Evolutionary conservation across 225 moss, liverwort and hornwort species (phyloP).

Genomic region (Climacium dendroides): DNA sequence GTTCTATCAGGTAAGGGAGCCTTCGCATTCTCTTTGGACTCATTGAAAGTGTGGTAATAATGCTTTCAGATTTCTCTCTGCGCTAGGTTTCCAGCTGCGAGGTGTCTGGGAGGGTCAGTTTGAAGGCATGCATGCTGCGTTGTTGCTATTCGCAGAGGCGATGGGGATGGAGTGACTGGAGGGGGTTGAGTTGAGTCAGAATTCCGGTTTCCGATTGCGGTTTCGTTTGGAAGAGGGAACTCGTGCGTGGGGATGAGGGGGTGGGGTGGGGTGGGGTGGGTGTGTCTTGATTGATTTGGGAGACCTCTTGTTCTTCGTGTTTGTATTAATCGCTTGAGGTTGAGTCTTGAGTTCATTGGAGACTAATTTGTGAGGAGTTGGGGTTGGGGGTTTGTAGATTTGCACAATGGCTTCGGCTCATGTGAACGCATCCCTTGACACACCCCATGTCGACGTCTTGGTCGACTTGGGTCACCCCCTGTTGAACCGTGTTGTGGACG

Average conservation of each 20-base stretch:
- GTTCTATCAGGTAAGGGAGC: not conserved
- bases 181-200: not conserved
- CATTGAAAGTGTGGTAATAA: not conserved
- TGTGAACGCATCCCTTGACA: conserved; percentile 19
- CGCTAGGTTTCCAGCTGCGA: not conserved
- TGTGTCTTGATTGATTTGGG: not conserved
- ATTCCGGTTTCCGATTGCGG: not conserved
- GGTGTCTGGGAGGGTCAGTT: too few relatives aligned
- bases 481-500: conserved; percentile 78
- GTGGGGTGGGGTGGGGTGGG: not conserved
- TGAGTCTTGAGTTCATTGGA: too few relatives aligned
- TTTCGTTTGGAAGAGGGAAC: not conserved
- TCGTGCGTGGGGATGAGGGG: too few relatives aligned
- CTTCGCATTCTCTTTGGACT: not conserved
- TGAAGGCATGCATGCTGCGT: not conserved
- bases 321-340: not conserved
- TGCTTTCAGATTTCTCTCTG: too few relatives aligned
- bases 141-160: not conserved
- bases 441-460: conserved; percentile 26
- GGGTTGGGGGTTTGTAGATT: not conserved
- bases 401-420: conserved; percentile 24
- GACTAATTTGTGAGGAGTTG: not conserved
- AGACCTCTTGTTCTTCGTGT: not conserved
- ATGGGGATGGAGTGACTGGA: not conserved
- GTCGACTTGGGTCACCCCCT: conserved; percentile 86